Conservation (phyloP, 306 rosid species). For the Lotus japonicus region DNA sequence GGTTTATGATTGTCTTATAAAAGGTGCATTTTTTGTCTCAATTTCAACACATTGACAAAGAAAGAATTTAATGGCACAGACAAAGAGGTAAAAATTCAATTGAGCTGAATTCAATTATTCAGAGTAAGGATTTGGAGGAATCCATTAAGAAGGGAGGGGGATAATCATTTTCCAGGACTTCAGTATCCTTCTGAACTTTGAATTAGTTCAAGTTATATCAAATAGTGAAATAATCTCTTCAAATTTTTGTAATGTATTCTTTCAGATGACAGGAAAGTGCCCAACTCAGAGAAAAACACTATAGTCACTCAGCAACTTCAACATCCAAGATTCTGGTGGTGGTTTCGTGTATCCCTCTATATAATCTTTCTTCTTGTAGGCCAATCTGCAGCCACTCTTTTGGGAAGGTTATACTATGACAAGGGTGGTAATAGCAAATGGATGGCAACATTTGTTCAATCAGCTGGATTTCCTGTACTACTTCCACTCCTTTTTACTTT, state of each 20-base stretch:
- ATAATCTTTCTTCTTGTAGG: constrained; percentile 35
- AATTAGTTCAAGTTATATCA: neutral
- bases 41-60: neutral
- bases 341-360: constrained; percentile 42
- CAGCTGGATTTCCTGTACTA: constrained; percentile 61
- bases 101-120: neutral
- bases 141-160: neutral
- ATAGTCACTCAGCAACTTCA: neutral
- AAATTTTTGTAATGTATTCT: neutral
- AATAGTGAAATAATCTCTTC: neutral
- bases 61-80: neutral
- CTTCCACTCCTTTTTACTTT: constrained; percentile 36
- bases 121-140: neutral
- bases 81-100: neutral
- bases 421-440: constrained; percentile 66
- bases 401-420: constrained; percentile 56
- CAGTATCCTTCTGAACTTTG: neutral
- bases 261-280: constrained; percentile 24
- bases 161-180: neutral
- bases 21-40: too few species aligned
- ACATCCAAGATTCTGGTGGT: constrained; percentile 27
- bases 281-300: neutral
- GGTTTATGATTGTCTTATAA: too few species aligned
- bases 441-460: constrained; percentile 64
- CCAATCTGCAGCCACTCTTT: constrained; percentile 50